Evolutionary conservation across 306 rosid genomes (phyloP), one percentile per base, ranked within the genome.

Genomic region (Quillaja saponaria): DNA sequence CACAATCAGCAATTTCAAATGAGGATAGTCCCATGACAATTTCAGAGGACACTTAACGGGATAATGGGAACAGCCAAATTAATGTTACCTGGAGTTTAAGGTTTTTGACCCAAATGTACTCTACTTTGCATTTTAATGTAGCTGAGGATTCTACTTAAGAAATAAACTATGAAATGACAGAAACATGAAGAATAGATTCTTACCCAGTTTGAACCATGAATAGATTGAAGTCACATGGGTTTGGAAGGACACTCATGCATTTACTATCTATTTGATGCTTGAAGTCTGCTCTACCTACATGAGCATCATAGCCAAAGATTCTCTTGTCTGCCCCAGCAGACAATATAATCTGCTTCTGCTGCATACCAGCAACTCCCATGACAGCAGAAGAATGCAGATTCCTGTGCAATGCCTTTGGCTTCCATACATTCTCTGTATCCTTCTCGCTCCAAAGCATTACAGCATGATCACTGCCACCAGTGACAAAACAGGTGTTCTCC

Each of bases 301-400:
- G 58, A 44, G 70, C 73, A 60, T 94, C 95, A 66, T 62, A 89
- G 38, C 97, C 99, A 76, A 81, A 41, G 60, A 94, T 81, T 72
- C 94, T 84, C 80, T 34, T 86, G 86, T 94, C 99, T 15, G 97
- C 97, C 63, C 99, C 99, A 13, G 69, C 96, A 47, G 99, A 92
- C 62, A 92, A 77, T 55, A 94, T 87, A 10, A 85, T 76, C 41
- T 79, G 86, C 75, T 94, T 94, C 49, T 94, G 95, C 65, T 69
- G 86, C 89, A 94, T 76, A 64, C 95, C 99, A 21, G 96, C 95
- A 31, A 87, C 90, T 58, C 99, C 99, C 99, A 94, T 94, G 65
- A 94, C 97, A 62, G 99, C 97, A 62, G 99, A 94, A 38, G 96
- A 81, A 76, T 89, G 99, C 64, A 81, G 56, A 65, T 71, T 78